Base-by-base conservation (phyloP, 768 basidiomycete genomes). In the Macrolepiota fuliginosa region DNA sequence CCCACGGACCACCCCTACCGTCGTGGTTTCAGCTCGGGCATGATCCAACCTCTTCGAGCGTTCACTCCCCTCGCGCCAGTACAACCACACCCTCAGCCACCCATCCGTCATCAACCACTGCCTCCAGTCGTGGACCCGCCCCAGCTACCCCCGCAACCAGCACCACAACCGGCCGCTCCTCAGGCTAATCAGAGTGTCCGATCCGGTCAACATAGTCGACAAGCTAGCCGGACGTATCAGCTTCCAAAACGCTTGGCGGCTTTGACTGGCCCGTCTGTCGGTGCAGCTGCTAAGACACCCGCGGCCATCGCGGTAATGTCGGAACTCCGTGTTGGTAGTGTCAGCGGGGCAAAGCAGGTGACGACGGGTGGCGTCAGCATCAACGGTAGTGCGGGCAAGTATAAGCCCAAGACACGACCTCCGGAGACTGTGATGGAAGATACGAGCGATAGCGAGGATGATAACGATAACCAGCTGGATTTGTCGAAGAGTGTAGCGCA, bases 401-500 rank as follows among this genome's bases (percentile, higher is more conserved):
- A 90, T 64, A 76, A 87, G 15, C 87, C 85, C 7, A 86, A 84
- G 67, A 89, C 86, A 9, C 84, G 82, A 4, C 90, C 89, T 1
- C 76, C 82, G 58, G 87, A 80, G 24, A 76, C 77, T 65, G 90
- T 90, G 70, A 73, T 91, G 77, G 90, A 91, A 62, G 83, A 87
- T 19, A 62, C 56, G 25, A 61, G 59, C n/a, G 82, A 83, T 24
- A 85, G 81, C 60, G 84, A 77, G 17, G 81, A 76, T 42, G 85
- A 86, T 15, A 76, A 73, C 13, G 68, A 65, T 10, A 67, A 69
- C 50, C 74, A 71, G 24, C 77, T 89, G 29, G 80, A 83, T 66
- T 72, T 90, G 22, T 86, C 89, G 25, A 79, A 79, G 71, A 90
- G 88, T 54, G 79, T 88, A 35, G 91, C 89, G 12, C 85, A 91